Evolutionary conservation across 768 basidiomycete species (phyloP).

Genomic region (Pleurotus platypus): DNA sequence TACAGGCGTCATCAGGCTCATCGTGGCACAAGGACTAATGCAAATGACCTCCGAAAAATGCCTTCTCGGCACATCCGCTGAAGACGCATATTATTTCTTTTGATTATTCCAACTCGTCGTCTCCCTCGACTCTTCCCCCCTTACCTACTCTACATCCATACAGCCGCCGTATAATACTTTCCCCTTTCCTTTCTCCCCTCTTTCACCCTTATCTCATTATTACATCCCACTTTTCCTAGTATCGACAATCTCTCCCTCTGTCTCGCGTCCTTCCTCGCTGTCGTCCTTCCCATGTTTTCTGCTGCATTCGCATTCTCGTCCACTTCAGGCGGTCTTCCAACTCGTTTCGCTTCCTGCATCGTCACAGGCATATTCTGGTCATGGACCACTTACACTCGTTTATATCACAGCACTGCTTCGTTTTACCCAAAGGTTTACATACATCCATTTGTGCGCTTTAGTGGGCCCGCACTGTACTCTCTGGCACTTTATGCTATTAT

Average conservation of each 20-base stretch:
- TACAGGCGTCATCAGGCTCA: not conserved
- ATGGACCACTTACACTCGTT: not conserved
- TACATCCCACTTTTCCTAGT: not conserved
- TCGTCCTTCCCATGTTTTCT: not conserved
- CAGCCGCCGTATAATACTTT: not conserved
- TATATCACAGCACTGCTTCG: not conserved
- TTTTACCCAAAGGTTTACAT: not conserved
- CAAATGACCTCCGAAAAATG: not conserved
- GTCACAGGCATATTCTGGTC: not conserved
- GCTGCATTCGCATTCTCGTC: not conserved
- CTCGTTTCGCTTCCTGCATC: not conserved
- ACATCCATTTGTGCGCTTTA: not conserved
- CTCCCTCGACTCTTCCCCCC: not conserved
- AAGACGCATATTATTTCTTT: not conserved
- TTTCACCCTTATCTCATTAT: not conserved
- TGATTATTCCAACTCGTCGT: not conserved
- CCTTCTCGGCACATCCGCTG: not conserved
- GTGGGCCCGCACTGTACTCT: conserved; percentile 1
- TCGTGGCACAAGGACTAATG: not conserved
- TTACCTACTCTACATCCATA: not conserved
- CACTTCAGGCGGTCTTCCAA: not conserved
- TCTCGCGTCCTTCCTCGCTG: not conserved
- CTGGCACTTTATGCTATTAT: not conserved
- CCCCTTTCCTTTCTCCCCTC: not conserved
- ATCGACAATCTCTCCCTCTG: not conserved